Base-by-base conservation (phyloP, 352 stramenopile genomes). In the Phytophthora lateralis region DNA sequence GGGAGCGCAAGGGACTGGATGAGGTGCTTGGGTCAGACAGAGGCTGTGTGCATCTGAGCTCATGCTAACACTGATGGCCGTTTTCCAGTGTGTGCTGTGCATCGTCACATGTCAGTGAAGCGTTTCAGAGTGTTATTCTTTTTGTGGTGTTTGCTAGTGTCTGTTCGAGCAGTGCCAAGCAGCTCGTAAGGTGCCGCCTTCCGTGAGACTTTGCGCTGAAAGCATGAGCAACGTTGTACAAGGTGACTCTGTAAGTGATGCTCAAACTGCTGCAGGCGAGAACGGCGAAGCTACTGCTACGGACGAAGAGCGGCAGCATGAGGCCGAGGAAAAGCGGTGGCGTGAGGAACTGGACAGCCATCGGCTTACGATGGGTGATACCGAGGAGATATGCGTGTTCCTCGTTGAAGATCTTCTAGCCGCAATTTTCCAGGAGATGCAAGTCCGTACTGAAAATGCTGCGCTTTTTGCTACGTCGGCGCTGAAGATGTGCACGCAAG, bases 391-490 rank as follows among this genome's bases (percentile, higher is more conserved):
- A 1, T 71, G 61, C 15, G 57, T 71, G 11, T 70, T 63, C 35
- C 30, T 82, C 5, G 4, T 80, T 12, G 46, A 69, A 8, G 77
- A 81, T 26, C 39, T 78, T 6, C 30, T 82, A 11, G 52, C 67
- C 18, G 70, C 66, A n/a, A 74, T 87, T 27, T 87, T 87, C 14
- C 24, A 71, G 21, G 66, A 82, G 37, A 81, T 85, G 72, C 66
- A 75, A 37, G 67, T 80, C 18, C 51, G 53, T 6, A 43, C 67
- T 3, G 63, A 82, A 34, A 87, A 74, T 51, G 39, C 48, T 18
- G 32, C 38, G 0, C 48, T 70, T 4, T 73, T 87, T 48, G 18
- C 47, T 15, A n/a, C 38, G 6, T 59, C 73, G 2, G 49, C 62
- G 6, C 48, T 24, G 6, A 56, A 66, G 24, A 52, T 73, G 48